These are phyloP conservation scores for Ophiosphaerella herpotricha DNA, from an alignment of 2,329 filamentous ascomycete genomes.

Conservation along the genomic window DNA sequence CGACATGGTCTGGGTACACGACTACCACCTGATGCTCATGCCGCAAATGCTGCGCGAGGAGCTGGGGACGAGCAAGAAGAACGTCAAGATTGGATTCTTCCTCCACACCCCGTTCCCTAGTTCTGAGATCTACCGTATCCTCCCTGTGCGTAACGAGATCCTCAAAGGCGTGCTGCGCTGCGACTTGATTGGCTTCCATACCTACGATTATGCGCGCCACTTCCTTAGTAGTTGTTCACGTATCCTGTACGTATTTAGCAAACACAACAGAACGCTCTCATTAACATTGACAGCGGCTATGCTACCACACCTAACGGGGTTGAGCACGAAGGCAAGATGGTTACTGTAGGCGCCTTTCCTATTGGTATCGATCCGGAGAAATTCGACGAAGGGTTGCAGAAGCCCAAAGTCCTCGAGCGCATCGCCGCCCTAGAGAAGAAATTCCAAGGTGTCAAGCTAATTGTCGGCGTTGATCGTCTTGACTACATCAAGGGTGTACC, in stretches of 20 bases:
- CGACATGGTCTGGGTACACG: slow-evolving; percentile 96
- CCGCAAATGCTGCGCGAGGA: slow-evolving; percentile 94
- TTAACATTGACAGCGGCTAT: slow-evolving; percentile 55
- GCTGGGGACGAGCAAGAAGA: slow-evolving; percentile 78
- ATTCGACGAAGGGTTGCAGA: slow-evolving; percentile 86
- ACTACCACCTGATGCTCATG: slow-evolving; percentile 97
- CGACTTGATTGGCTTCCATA: slow-evolving; percentile 96
- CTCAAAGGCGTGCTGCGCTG: slow-evolving; percentile 87
- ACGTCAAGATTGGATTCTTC: slow-evolving; percentile 98
- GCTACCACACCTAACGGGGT: slow-evolving; percentile 90
- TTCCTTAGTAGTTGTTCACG: slow-evolving; percentile 97
- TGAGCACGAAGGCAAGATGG: slow-evolving; percentile 83
- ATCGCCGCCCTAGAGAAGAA: slow-evolving; percentile 85
- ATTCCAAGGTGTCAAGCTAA: slow-evolving; percentile 94
- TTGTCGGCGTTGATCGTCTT: slow-evolving; percentile 93
- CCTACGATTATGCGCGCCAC: slow-evolving; percentile 97
- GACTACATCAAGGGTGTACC: slow-evolving; percentile 99
- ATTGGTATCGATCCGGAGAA: slow-evolving; percentile 98
- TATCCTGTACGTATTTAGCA: slow-evolving; percentile 67
- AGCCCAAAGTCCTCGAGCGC: slow-evolving; percentile 82
- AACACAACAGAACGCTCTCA: neutral
- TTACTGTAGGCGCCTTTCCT: slow-evolving; percentile 92
- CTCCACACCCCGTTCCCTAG: slow-evolving; percentile 96
- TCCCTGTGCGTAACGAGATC: slow-evolving; percentile 88
- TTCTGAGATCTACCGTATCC: slow-evolving; percentile 93